Percentiles rank a stretch among this genome's conserved stretches.
Evolutionary conservation across 495 filamentous ascomycete genomes (phyloP).

Genomic region (Tuber indicum): DNA sequence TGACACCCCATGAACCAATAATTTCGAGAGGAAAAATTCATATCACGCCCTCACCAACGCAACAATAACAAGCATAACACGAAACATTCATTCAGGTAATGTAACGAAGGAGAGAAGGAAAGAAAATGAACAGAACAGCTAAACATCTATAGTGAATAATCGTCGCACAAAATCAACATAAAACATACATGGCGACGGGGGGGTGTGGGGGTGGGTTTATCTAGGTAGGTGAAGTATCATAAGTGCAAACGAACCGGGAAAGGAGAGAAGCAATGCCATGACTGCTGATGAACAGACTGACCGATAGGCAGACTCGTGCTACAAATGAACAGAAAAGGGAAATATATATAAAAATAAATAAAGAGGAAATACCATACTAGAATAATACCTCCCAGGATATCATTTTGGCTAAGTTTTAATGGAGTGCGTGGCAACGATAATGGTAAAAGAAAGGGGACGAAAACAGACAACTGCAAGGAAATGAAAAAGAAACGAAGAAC

Average conservation of each 20-base stretch:
- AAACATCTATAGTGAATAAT: background rate
- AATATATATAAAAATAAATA: background rate
- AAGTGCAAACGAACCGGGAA: background rate
- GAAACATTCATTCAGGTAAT: background rate
- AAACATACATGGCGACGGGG: background rate
- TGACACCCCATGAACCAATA: background rate
- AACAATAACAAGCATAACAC: background rate
- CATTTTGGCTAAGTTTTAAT: background rate
- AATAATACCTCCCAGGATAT: slow-evolving; percentile 4
- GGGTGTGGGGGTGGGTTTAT: background rate
- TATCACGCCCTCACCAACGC: background rate
- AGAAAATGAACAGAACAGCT: background rate
- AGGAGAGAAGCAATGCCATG: background rate
- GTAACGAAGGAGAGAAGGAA: background rate
- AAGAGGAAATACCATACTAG: background rate
- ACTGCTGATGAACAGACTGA: background rate
- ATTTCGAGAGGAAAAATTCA: background rate
- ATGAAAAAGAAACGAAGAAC: background rate
- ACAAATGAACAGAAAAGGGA: background rate
- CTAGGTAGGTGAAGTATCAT: background rate
- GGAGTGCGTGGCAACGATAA: background rate
- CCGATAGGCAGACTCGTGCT: background rate
- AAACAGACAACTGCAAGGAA: background rate
- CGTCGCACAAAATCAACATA: background rate
- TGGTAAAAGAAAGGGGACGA: background rate